A percentile compares a stretch with the other conserved stretches of the same genome.
Evolutionary conservation across 169 alveolate genomes (phyloP).

Genomic region (Plasmodium falciparum): DNA sequence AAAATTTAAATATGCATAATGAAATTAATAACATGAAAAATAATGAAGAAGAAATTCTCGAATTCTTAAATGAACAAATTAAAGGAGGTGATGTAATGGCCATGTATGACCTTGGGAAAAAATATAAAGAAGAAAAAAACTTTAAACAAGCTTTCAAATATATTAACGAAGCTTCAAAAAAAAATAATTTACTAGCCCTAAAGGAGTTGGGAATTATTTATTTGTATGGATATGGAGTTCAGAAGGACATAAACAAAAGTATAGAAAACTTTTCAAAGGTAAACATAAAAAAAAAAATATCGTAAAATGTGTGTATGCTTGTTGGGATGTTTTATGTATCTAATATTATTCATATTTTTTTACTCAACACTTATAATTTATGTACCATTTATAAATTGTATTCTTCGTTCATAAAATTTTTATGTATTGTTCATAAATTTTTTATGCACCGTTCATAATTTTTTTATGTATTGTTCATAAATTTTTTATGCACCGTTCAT

Average conservation of each 20-base stretch:
- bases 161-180: constrained; percentile 72
- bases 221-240: constrained; percentile 59
- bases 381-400: no score
- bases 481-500: no score
- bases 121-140: constrained; percentile 75
- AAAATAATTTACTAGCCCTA: constrained; percentile 56
- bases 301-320: no score
- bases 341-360: no score
- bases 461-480: no score
- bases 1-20: constrained; percentile 57
- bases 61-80: constrained; percentile 68
- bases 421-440: no score
- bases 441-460: no score
- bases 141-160: constrained; percentile 61
- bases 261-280: constrained; percentile 62
- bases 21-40: constrained; percentile 65
- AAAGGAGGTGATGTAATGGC: constrained; percentile 77
- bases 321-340: no score
- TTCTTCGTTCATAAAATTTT: no score
- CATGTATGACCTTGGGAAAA: constrained; percentile 69
- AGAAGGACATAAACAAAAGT: constrained; percentile 41
- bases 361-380: no score
- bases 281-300: background rate
- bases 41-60: constrained; percentile 73
- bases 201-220: constrained; percentile 71